Base-by-base conservation (phyloP, 1,284 basidiomycete genomes). In the Veloporphyrellus conicus region DNA sequence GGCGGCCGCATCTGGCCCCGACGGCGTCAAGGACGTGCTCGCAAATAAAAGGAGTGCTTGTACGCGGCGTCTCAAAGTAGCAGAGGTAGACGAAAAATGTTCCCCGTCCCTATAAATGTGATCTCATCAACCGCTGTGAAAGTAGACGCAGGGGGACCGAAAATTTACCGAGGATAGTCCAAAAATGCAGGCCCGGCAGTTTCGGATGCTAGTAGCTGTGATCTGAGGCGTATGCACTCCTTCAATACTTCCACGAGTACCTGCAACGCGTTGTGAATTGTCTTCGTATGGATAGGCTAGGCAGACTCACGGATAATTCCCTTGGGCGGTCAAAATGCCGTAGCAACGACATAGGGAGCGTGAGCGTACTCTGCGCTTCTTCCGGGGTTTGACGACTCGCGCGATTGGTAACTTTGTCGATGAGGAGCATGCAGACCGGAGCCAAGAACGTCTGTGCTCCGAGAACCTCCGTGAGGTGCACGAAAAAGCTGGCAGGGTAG, bases 401-500 rank as follows among this genome's bases (percentile, higher is more conserved):
- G 43, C 85, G 84, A 59, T 82, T 87, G 6, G 83, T 78, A 3
- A 78, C 74, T 53, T 87, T 89, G 59, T 95, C 91, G 1, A 93
- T 76, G 11, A 98, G 74, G 1, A 98, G 79, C 82, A 97, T 89
- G 54, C 79, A 82, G 8, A 96, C 69, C 0, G 93, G 88, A 0
- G 90, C 78, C 33, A 96, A 72, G 73, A 94, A 99, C 41, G 93
- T 84, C 10, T 77, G 71, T 2, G 86, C 71, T 9, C 91, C 93
- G 11, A 99, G 77, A 3, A 89, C 86, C 50, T 92, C 84, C 29
- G 91, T 79, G n/a, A 99, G 78, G 62, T 95, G 90, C 3, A 83
- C 76, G 70, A 96, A 98, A 71, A 99, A 94, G 48, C 91, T 90
- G 45, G 38, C 48, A 18, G 55, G 31, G 29, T 7, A 25, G 1